Evolutionary conservation across 805 yeast genomes (phyloP), one percentile per base, ranked within the genome.

Genomic region (Starmerella riodocensis): DNA sequence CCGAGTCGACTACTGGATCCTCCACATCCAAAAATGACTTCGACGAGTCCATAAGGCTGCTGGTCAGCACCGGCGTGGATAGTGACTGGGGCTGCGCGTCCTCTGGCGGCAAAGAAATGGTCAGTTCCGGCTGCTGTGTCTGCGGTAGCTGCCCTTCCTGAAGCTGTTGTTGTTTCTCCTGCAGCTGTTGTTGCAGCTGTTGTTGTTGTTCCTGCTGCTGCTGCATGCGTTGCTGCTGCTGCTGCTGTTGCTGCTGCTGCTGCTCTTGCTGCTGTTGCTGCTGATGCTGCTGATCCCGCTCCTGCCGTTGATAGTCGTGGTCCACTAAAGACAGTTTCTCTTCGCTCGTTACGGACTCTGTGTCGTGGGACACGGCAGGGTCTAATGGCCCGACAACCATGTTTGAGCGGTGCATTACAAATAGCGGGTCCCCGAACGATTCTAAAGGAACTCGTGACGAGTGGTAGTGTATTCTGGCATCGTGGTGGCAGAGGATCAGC

Each of bases 401-500:
- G 25, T 19, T 31, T 12, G 26, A 24, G 6, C 38, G 23, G 30
- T 29, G 28, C 29, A 20, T 17, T 3, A 46, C 29, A 29, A 38
- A 48, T 9, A 26, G 32, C 4, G 47, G 42, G 31, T 47, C 51
- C 2, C 51, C 51, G 8, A 40, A 34, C 12, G 22, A 12, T 18
- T 26, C 38, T 12, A 19, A 18, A 4, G 32, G 46, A 11, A 31
- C 25, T 19, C 37, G 32, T 14, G 38, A 29, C 3, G 44, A 33
- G 32, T 37, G 42, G 34, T 43, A 48, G 23, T 50, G 50, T 13
- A 49, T 32, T 1, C 53, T 43, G 2, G 51, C 52, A 38, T 58
- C 63, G 40, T 50, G 55, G 36, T 58, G 58, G 37, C 57, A 55
- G 27, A 58, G 28, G 18, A 59, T 40, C 16, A 59, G 51, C 37